phyloP scores from a whole-genome alignment of 2,329 filamentous ascomycete species.

The Xylariaceae sp. region DNA sequence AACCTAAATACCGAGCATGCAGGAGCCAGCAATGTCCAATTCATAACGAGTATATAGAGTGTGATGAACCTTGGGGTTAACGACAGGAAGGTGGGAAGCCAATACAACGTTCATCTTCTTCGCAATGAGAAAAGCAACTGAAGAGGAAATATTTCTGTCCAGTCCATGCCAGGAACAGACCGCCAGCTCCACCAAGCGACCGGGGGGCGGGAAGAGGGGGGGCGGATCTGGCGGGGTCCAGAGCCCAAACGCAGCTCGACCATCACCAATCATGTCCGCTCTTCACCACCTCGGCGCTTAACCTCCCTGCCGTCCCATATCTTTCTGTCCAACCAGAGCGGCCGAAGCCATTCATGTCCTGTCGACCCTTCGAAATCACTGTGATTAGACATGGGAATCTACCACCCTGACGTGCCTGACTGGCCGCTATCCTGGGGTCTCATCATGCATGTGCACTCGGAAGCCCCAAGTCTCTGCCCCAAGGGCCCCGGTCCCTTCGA shows the following conservation, averaged over 20 bases:
- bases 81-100: too few relatives aligned
- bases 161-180: too few relatives aligned
- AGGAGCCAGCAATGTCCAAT: too few relatives aligned
- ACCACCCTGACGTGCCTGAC: constrained; percentile 30
- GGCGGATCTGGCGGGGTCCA: constrained; percentile 22
- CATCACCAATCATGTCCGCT: constrained; percentile 25
- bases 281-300: constrained; percentile 28
- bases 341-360: constrained; percentile 18
- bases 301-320: constrained; percentile 23
- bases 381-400: constrained; percentile 22
- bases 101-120: too few relatives aligned
- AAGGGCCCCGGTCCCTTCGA: constrained; percentile 18
- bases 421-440: constrained; percentile 35
- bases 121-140: too few relatives aligned
- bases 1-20: too few relatives aligned
- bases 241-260: constrained; percentile 16
- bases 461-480: constrained; percentile 14
- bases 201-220: constrained; percentile 9
- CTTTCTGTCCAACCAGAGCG: constrained; percentile 29
- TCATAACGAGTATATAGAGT: too few relatives aligned
- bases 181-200: constrained; percentile 5
- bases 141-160: too few relatives aligned
- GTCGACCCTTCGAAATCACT: constrained; percentile 19
- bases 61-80: too few relatives aligned
- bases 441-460: constrained; percentile 35